Evolutionary conservation across 192 early-diverging fungal species (phyloP).

Genomic region (Dissophora ornata): DNA sequence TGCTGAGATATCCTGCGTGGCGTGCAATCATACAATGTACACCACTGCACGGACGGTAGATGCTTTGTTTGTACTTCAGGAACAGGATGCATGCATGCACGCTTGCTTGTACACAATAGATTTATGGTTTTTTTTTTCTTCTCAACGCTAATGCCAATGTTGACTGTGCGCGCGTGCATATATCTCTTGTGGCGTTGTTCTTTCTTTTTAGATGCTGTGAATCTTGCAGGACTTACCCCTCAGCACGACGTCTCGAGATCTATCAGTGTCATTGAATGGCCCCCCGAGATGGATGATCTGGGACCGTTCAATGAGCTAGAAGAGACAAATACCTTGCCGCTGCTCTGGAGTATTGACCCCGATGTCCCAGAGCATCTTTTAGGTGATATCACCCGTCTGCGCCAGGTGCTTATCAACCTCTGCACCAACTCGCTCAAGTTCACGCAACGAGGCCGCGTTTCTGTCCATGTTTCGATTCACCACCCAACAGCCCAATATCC

Average conservation of each 20-base stretch:
- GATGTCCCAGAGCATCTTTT: constrained; percentile 65
- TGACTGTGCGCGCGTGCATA: not conserved
- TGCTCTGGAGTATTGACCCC: constrained; percentile 62
- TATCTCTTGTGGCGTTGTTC: constrained; percentile 1
- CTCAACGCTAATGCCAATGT: too few relatives aligned
- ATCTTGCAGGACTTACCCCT: constrained; percentile 45
- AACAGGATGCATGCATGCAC: constrained; percentile 2
- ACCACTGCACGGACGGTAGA: too few relatives aligned
- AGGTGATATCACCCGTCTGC: constrained; percentile 63
- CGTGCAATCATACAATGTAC: too few relatives aligned
- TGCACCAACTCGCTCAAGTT: constrained; percentile 68
- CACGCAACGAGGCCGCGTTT: constrained; percentile 36
- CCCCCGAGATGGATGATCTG: constrained; percentile 46
- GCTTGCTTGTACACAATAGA: too few relatives aligned
- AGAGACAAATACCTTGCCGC: constrained; percentile 53
- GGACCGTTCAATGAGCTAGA: constrained; percentile 37
- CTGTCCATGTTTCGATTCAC: constrained; percentile 49
- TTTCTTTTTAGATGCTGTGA: constrained; percentile 35
- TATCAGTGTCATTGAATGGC: constrained; percentile 52
- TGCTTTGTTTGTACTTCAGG: too few relatives aligned
- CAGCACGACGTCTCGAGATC: constrained; percentile 49
- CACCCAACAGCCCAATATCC: constrained; percentile 26
- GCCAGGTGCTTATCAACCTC: constrained; percentile 64
- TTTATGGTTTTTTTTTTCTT: too few relatives aligned
- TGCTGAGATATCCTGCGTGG: too few relatives aligned